Evolutionary conservation across 2,329 filamentous ascomycete species (phyloP).

Genomic region (Onygenales sp.): DNA sequence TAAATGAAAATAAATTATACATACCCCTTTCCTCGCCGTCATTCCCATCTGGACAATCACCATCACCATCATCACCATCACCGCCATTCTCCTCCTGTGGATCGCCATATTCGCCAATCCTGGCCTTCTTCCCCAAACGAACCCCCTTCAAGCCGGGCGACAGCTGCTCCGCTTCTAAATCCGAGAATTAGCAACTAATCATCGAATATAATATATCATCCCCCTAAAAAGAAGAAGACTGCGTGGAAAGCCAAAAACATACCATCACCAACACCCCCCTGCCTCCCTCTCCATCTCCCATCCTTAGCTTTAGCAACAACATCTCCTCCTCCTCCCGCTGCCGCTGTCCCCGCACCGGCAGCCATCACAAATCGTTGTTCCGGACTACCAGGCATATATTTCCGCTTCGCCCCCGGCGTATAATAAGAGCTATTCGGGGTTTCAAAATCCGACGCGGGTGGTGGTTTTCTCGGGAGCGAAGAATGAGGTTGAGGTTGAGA

Average conservation of each 20-base stretch:
- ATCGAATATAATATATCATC: too few species aligned
- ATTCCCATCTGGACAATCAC: not conserved
- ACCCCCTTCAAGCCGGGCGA: too few species aligned
- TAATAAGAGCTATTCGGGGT: not conserved
- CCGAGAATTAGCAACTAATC: too few species aligned
- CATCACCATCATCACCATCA: not conserved
- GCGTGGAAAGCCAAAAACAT: not conserved
- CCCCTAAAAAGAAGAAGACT: too few species aligned
- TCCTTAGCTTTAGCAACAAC: not conserved
- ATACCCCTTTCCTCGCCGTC: not conserved
- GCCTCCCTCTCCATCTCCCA: not conserved
- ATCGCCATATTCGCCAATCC: too few species aligned
- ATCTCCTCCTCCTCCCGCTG: not conserved
- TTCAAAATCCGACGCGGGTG: not conserved
- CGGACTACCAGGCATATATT: not conserved
- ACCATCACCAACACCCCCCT: not conserved
- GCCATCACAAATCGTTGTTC: not conserved
- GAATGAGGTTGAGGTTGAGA: not conserved
- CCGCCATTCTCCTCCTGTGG: too few species aligned
- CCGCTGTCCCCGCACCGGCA: not conserved
- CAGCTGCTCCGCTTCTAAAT: too few species aligned
- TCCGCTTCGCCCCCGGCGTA: not conserved
- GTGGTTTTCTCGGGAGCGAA: not conserved
- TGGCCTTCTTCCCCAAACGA: too few species aligned
- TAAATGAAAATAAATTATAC: not conserved